These are phyloP conservation scores for Glebionis coronaria DNA, from an alignment of 129 eudicot species.

Conservation along the genomic window DNA sequence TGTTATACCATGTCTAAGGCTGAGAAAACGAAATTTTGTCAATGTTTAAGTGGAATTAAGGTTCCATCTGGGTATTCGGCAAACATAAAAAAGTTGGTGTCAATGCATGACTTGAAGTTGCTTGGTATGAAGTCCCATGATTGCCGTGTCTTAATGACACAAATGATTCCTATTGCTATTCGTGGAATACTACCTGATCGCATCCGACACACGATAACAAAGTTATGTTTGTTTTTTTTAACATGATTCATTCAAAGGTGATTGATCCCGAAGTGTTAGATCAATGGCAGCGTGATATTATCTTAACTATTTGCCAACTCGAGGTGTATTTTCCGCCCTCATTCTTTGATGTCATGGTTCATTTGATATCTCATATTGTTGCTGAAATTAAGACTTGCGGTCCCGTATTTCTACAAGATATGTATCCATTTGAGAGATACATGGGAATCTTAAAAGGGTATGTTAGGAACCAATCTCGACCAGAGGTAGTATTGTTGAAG, in stretches of 20 bases:
- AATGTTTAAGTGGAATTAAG: too few species aligned
- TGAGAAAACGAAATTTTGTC: background rate
- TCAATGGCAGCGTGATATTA: background rate
- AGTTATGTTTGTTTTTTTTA: background rate
- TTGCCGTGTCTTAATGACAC: background rate
- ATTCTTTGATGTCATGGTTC: background rate
- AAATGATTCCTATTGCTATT: background rate
- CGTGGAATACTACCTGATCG: background rate
- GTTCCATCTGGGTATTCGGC: too few species aligned
- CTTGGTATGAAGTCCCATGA: too few species aligned
- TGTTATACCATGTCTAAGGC: slow-evolving; percentile 9
- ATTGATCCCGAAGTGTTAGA: background rate
- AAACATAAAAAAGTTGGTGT: too few species aligned
- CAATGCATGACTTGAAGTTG: too few species aligned
- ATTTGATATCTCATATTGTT: background rate
- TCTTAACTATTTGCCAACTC: background rate
- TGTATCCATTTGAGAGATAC: too few species aligned
- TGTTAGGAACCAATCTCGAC: too few species aligned
- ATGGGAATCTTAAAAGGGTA: too few species aligned
- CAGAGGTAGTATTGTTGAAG: too few species aligned
- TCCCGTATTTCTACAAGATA: background rate
- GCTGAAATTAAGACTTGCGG: background rate
- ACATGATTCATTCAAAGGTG: background rate
- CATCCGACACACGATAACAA: background rate
- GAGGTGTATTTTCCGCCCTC: background rate